These are phyloP conservation scores for Exsudoporus floridanus DNA, from an alignment of 1,284 basidiomycete species.

Conservation along the genomic window DNA sequence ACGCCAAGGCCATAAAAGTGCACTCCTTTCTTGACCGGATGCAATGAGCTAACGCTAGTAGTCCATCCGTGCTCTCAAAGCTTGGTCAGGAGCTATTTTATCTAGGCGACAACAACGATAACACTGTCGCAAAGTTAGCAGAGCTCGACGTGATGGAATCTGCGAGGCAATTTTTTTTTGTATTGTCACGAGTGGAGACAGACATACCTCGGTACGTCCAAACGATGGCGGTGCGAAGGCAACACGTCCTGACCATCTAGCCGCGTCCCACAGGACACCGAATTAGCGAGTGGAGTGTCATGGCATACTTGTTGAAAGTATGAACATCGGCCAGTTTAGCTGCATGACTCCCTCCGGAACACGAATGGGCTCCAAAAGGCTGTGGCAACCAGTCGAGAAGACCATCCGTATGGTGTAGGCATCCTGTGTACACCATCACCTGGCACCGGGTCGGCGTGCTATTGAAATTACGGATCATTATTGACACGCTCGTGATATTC, in stretches of 20 bases:
- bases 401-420: constrained; percentile 84
- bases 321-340: constrained; percentile 87
- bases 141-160: constrained; percentile 73
- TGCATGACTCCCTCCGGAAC: constrained; percentile 89
- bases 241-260: constrained; percentile 88
- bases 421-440: constrained; percentile 63
- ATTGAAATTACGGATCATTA: constrained; percentile 9
- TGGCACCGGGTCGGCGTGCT: constrained; percentile 1
- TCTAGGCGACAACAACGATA: constrained; percentile 87
- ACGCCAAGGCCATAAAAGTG: constrained; percentile 51
- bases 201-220: constrained; percentile 81
- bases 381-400: constrained; percentile 94
- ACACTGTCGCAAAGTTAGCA: constrained; percentile 89
- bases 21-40: constrained; percentile 61
- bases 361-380: constrained; percentile 90
- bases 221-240: constrained; percentile 80
- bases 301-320: constrained; percentile 82
- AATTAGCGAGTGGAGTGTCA: constrained; percentile 94
- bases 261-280: constrained; percentile 93
- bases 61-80: constrained; percentile 62
- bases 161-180: constrained; percentile 44
- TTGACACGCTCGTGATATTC: neutral
- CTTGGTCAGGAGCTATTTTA: constrained; percentile 69
- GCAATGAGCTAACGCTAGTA: constrained; percentile 69
- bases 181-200: neutral